phyloP scores from a whole-genome alignment of 2,329 filamentous ascomycete genomes.

The Aspergillus sp. region DNA sequence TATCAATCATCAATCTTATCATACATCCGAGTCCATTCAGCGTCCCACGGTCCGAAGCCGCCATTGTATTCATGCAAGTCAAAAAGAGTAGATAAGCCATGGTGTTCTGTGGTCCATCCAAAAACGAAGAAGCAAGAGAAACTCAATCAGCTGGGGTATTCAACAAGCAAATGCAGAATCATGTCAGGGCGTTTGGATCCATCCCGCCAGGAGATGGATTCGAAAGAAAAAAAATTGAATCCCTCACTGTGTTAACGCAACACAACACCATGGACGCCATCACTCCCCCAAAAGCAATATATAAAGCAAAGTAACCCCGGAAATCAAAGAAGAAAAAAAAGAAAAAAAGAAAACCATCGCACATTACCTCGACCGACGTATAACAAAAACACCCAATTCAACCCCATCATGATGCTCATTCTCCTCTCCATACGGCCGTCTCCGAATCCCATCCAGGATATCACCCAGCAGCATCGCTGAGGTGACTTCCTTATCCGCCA shows the following conservation, averaged over 20 bases:
- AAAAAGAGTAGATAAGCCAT: no score
- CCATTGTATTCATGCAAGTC: no score
- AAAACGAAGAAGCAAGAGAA: slow-evolving; percentile 18
- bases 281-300: no score
- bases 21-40: slow-evolving; percentile 2
- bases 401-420: slow-evolving; percentile 37
- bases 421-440: slow-evolving; percentile 40
- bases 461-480: slow-evolving; percentile 51
- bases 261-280: no score
- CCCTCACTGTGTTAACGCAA: not conserved
- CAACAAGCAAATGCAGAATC: slow-evolving; percentile 11
- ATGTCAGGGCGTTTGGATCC: no score
- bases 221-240: not conserved
- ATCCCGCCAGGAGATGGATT: not conserved
- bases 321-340: slow-evolving; percentile 4
- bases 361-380: slow-evolving; percentile 34
- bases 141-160: slow-evolving; percentile 16
- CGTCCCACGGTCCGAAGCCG: not conserved
- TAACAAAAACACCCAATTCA: slow-evolving; percentile 44
- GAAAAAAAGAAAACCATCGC: not conserved
- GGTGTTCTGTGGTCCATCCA: slow-evolving; percentile 1
- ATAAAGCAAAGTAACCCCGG: slow-evolving; percentile 2
- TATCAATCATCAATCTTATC: slow-evolving; percentile 2
- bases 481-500: slow-evolving; percentile 40
- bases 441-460: slow-evolving; percentile 51